phyloP scores from a whole-genome alignment of 106 monocot genomes.

The Allium cepa region DNA sequence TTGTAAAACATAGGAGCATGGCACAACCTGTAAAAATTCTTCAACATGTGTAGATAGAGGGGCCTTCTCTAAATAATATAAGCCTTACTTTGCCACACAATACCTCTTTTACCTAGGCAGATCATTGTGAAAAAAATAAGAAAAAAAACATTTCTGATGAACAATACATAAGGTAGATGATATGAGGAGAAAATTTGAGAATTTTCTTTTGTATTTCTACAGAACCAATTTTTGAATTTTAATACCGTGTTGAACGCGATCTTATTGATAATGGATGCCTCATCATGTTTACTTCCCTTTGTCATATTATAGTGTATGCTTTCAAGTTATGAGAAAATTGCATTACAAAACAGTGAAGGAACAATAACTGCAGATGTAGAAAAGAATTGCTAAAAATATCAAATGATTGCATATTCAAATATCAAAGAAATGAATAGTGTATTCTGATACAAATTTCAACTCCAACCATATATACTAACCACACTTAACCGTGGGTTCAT shows the following conservation, averaged over 20 bases:
- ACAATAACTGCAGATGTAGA: too few species aligned
- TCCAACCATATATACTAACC: too few species aligned
- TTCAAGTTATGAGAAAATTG: conserved; percentile 18
- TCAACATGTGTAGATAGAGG: conserved; percentile 86
- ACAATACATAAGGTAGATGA: too few species aligned
- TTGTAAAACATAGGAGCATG: conserved; percentile 78
- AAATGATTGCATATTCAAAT: too few species aligned
- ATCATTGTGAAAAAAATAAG: not conserved
- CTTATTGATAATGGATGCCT: conserved; percentile 69
- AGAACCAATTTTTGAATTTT: too few species aligned
- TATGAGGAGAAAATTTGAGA: not conserved
- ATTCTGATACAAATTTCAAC: too few species aligned
- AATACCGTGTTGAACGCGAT: conserved; percentile 78
- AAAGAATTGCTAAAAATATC: too few species aligned
- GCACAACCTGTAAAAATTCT: conserved; percentile 69
- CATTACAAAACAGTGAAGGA: too few species aligned
- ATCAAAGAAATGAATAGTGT: too few species aligned
- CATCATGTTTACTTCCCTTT: conserved; percentile 63
- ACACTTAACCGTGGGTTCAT: too few species aligned
- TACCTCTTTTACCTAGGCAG: conserved; percentile 69
- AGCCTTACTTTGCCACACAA: conserved; percentile 77
- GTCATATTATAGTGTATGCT: conserved; percentile 70
- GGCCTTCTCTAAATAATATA: conserved; percentile 87
- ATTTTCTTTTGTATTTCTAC: too few species aligned
- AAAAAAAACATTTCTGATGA: conserved; percentile 4